Percentiles rank a stretch among this genome's conserved stretches.
Evolutionary conservation across 768 basidiomycete species (phyloP).

Genomic region (Kwoniella sp.): DNA sequence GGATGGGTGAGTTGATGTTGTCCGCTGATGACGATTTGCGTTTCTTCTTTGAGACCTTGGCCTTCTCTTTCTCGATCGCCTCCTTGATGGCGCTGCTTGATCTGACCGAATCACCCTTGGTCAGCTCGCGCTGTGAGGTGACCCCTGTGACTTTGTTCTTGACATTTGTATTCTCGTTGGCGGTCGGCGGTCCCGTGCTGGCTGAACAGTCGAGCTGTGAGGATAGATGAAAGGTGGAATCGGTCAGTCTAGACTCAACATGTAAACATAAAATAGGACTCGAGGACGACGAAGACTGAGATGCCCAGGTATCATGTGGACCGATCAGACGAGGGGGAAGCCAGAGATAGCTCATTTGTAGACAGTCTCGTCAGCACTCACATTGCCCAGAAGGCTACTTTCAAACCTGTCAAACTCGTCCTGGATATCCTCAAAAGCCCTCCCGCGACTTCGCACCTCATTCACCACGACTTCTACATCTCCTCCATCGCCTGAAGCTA

Average conservation of each 20-base stretch:
- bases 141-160: no score
- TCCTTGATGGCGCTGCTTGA: not conserved
- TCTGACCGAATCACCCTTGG: not conserved
- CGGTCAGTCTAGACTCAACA: no score
- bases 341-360: no score
- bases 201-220: conserved; percentile 2
- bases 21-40: conserved; percentile 4
- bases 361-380: not conserved
- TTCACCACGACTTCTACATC: conserved; percentile 6
- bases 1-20: not conserved
- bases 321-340: no score
- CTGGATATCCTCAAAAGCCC: conserved; percentile 47
- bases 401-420: conserved; percentile 6
- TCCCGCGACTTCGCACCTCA: conserved; percentile 55
- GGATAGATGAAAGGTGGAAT: not conserved
- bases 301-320: no score
- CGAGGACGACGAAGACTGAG: not conserved
- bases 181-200: not conserved
- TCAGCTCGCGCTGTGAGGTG: not conserved
- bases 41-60: conserved; percentile 1
- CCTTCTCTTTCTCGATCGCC: not conserved
- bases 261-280: no score
- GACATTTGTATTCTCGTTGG: not conserved
- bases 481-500: no score
- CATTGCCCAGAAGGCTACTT: conserved; percentile 11